Conservation (phyloP, 257 asterid genomes). For the Solanum lycopersicoides region DNA sequence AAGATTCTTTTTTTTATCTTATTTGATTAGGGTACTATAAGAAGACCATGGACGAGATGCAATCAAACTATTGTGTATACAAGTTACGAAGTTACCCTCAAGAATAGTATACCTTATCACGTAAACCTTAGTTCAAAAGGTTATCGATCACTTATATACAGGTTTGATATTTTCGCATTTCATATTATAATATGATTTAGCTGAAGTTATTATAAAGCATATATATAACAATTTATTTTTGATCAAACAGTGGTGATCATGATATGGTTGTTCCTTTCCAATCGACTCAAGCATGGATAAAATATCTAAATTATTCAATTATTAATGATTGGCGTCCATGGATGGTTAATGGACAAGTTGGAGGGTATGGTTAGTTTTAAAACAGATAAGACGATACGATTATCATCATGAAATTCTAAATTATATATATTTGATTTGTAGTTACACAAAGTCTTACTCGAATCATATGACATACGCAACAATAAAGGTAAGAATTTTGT, state of each 20-base stretch:
- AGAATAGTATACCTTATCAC: background rate
- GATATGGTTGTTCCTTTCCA: slow-evolving; percentile 1
- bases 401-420: background rate
- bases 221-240: background rate
- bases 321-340: slow-evolving; percentile 12
- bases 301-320: background rate
- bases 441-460: slow-evolving; percentile 20
- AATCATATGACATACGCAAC: slow-evolving; percentile 30
- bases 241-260: slow-evolving; percentile 1
- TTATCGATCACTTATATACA: background rate
- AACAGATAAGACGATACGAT: background rate
- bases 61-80: background rate
- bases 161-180: background rate
- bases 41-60: background rate
- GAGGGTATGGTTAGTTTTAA: slow-evolving; percentile 17
- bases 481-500: slow-evolving; percentile 14
- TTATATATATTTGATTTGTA: background rate
- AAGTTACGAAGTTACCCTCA: background rate
- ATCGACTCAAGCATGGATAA: slow-evolving; percentile 12
- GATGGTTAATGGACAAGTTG: slow-evolving; percentile 30
- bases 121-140: background rate
- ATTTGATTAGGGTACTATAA: background rate
- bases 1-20: background rate
- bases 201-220: background rate
- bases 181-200: background rate